Base-by-base conservation (phyloP, 257 asterid species). In the Ajuga chamaepitys region DNA sequence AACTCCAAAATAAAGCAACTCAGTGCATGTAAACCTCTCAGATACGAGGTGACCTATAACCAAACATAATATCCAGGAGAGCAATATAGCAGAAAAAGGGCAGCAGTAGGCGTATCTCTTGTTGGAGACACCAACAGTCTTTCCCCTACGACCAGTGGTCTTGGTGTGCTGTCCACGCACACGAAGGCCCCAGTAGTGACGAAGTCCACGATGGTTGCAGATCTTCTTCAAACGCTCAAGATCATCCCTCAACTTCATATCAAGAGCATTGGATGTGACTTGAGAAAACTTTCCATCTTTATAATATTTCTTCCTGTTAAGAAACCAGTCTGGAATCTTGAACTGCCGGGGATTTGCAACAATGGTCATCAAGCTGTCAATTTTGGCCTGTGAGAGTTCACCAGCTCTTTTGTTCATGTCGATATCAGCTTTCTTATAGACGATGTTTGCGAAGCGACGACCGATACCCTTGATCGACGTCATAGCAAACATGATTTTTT, bases 101-200 rank as follows among this genome's bases (percentile, higher is more conserved):
- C n/a, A n/a, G n/a, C n/a, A n/a, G n/a, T n/a, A n/a, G n/a, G 64
- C 66, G 76, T 38, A 90, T 77, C 97, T 82, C 87, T 90, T 90
- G 90, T 90, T 90, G 63, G 96, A 90, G 70, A 90, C 97, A 82
- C 97, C 97, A 46, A 90, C 97, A 38, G 97, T 90, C 86, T 90
- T 90, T 56, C 97, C 97, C 74, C 97, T 82, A 13, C 96, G 89
- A 2, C 97, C 96, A 2, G 97, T 90, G 11, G 97, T 90, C 77
- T 90, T 90, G 75, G 97, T 90, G 82, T 90, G 97, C 85, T 90
- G 97, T 52, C 97, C 97, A 62, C 97, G 95, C 14, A 90, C 96
- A 1, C 97, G 86, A 26, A 90, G 88, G 51, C 97, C 97, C 97
- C 97, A 90, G 80, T 84, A 90, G 71, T 90, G 97, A 70, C 96